These are phyloP conservation scores for Yarrowia sp. DNA, from an alignment of 805 yeast genomes.

Conservation along the genomic window DNA sequence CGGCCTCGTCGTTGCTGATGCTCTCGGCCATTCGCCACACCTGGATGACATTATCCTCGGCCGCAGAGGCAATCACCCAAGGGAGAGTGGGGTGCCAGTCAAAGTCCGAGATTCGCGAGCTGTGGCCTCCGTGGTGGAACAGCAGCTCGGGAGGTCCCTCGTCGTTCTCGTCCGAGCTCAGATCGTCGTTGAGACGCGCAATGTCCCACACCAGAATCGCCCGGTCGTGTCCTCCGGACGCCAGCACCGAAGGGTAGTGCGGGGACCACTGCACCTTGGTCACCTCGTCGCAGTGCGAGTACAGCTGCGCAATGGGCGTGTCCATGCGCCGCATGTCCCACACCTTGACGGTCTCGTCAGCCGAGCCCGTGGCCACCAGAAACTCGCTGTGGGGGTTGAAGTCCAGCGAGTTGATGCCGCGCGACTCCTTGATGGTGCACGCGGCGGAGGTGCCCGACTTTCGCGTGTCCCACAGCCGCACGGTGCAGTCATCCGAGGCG, in stretches of 20 bases:
- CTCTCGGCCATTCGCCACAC: conserved; percentile 68
- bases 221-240: conserved; percentile 64
- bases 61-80: conserved; percentile 62
- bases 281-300: conserved; percentile 62
- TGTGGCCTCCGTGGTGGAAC: conserved; percentile 87
- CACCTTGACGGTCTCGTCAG: conserved; percentile 67
- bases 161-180: conserved; percentile 53
- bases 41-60: conserved; percentile 73
- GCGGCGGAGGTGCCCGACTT: conserved; percentile 41
- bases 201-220: conserved; percentile 77
- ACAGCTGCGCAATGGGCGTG: conserved; percentile 59
- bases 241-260: conserved; percentile 50
- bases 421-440: conserved; percentile 47
- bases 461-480: conserved; percentile 63
- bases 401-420: conserved; percentile 64
- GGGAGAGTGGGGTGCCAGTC: conserved; percentile 62
- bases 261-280: conserved; percentile 56
- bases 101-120: conserved; percentile 63
- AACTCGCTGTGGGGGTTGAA: conserved; percentile 57
- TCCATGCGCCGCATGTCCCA: conserved; percentile 71
- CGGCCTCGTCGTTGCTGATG: conserved; percentile 34
- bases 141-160: conserved; percentile 72
- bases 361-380: conserved; percentile 72
- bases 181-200: conserved; percentile 51
- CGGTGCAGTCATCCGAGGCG: conserved; percentile 63